Conservation (phyloP, 768 basidiomycete genomes). For the Chlorophyllum brunneum region DNA sequence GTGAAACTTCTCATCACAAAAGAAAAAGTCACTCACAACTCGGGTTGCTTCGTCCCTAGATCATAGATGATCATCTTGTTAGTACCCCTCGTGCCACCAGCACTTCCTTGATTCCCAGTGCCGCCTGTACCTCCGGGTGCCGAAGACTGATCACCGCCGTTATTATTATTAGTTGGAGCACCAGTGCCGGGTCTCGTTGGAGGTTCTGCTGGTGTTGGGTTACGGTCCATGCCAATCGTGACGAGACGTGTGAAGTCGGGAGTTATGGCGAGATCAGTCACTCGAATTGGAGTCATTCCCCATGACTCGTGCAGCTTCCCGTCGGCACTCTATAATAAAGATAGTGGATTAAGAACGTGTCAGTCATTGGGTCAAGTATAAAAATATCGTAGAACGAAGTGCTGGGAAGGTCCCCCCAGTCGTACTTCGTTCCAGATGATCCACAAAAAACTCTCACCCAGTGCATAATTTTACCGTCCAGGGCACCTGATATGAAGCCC, state of each 20-base stretch:
- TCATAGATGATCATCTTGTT: slow-evolving; percentile 78
- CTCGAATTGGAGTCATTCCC: slow-evolving; percentile 67
- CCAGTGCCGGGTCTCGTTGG: slow-evolving; percentile 16
- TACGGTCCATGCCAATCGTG: slow-evolving; percentile 67
- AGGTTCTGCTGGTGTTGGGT: slow-evolving; percentile 10
- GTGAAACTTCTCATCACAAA: slow-evolving; percentile 7
- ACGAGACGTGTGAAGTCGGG: slow-evolving; percentile 83
- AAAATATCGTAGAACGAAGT: background rate
- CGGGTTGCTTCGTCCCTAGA: slow-evolving; percentile 59
- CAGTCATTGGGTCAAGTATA: background rate
- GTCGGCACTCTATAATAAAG: slow-evolving; percentile 56
- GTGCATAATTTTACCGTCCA: slow-evolving; percentile 79
- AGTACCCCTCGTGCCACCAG: slow-evolving; percentile 35
- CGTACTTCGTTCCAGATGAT: background rate
- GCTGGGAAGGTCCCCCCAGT: slow-evolving; percentile 11
- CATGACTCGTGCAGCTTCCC: slow-evolving; percentile 73
- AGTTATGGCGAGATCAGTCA: slow-evolving; percentile 83
- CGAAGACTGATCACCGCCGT: slow-evolving; percentile 30
- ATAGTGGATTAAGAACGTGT: slow-evolving; percentile 8
- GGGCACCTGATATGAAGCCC: slow-evolving; percentile 85
- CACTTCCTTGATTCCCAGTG: background rate
- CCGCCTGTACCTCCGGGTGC: slow-evolving; percentile 27
- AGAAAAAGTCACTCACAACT: slow-evolving; percentile 50
- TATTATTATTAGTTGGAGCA: background rate
- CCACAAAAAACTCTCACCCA: slow-evolving; percentile 55